Evolutionary conservation across 495 filamentous ascomycete species (phyloP).

Genomic region (Terfezia claveryi): DNA sequence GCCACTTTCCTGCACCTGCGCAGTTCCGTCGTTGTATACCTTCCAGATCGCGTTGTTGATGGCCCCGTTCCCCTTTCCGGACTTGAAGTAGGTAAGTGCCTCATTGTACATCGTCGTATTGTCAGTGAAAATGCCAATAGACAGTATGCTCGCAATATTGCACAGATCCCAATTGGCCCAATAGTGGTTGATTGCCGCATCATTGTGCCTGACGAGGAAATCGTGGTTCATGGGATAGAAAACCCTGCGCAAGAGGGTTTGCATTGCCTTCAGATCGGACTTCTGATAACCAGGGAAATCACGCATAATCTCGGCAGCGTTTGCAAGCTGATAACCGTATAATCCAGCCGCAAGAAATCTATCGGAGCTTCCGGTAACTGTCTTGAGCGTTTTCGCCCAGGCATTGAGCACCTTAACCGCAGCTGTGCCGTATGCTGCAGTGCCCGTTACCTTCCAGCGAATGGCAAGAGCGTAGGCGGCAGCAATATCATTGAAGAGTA

Average conservation of each 20-base stretch:
- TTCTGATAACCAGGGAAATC: slow-evolving; percentile 19
- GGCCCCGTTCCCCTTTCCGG: slow-evolving; percentile 22
- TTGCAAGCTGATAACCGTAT: slow-evolving; percentile 28
- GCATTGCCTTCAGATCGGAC: slow-evolving; percentile 10
- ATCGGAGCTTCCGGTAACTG: slow-evolving; percentile 21
- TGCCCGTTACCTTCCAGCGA: slow-evolving; percentile 23
- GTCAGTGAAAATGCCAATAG: slow-evolving; percentile 24
- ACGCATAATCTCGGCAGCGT: slow-evolving; percentile 25
- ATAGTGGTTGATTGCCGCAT: slow-evolving; percentile 21
- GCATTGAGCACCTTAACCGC: slow-evolving; percentile 22
- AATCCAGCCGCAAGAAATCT: slow-evolving; percentile 24
- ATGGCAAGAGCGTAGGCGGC: slow-evolving; percentile 23
- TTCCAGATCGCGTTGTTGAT: slow-evolving; percentile 20
- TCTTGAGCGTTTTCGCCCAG: slow-evolving; percentile 22
- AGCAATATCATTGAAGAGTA: slow-evolving; percentile 15
- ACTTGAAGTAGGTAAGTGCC: slow-evolving; percentile 22
- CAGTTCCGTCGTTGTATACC: slow-evolving; percentile 15
- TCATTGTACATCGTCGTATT: slow-evolving; percentile 23
- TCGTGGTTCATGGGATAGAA: slow-evolving; percentile 22
- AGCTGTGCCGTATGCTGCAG: slow-evolving; percentile 20
- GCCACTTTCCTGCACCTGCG: slow-evolving; percentile 26
- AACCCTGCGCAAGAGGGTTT: slow-evolving; percentile 18
- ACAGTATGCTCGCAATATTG: slow-evolving; percentile 23
- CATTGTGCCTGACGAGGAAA: slow-evolving; percentile 21
- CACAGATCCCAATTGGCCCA: slow-evolving; percentile 29